Base-by-base conservation (phyloP, 805 yeast genomes). In the Cyberlindnera sargentensis region DNA sequence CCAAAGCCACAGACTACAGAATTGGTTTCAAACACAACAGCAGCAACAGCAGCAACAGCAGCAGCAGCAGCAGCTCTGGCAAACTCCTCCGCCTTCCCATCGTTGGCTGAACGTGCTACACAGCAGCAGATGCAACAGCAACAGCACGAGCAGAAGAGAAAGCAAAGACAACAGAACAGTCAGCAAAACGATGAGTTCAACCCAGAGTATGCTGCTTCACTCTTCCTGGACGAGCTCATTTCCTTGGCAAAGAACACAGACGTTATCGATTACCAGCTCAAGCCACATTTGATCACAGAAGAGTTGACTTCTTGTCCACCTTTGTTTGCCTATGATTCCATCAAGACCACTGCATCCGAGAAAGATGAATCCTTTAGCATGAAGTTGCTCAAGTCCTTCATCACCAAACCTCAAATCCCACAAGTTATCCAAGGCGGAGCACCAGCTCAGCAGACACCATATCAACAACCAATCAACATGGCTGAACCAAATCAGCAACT, bases 61-160 rank as follows among this genome's bases (percentile, higher is more conserved):
- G 66, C 73, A 3, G 73, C 76, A 6, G 55, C 71, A 4, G 64
- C 35, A 9, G 31, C 67, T 24, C 57, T 73, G 49, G 67, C 78
- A 4, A 69, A 73, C 52, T 57, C 73, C 11, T 69, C 77, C 4
- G 76, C 83, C 3, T 78, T 80, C 68, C 82, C 84, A 39, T 71
- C 84, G 1, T 65, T 78, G 47, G 79, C 80, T 6, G 74, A 69
- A 53, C 55, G 64, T 39, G 63, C 62, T 39, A 53, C 56, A 46
- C 62, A 58, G 47, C 62, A 65, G 49, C 51, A 47, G 40, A 62
- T 57, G 25, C 60, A 58, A 27, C 62, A 50, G 36, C 62, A 52
- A 24, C 51, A 41, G 24, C 48, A 42, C 26, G 56, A 50, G 11
- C 57, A 53, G 31, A 54, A 53, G 25, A 54, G 56, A 33, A 59